A percentile compares a stretch with the other conserved stretches of the same genome.
These are phyloP conservation scores for Kwoniella shivajii DNA, from an alignment of 1,284 basidiomycete genomes.

Conservation along the genomic window DNA sequence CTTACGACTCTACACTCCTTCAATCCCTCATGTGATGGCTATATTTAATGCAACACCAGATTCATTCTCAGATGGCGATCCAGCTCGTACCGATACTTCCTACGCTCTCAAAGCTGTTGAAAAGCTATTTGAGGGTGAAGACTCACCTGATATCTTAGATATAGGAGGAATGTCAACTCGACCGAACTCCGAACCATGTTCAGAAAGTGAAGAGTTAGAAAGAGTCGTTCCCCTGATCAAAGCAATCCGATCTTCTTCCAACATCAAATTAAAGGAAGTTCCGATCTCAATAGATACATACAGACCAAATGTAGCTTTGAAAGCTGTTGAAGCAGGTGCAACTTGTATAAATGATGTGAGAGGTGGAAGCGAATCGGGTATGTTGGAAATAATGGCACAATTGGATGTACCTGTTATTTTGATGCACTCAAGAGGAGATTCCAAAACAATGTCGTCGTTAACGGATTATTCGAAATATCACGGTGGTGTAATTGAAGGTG, in stretches of 20 bases:
- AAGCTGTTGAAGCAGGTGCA: conserved; percentile 78
- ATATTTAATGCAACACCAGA: conserved; percentile 95
- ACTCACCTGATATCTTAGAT: conserved; percentile 72
- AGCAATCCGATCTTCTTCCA: conserved; percentile 42
- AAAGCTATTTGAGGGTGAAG: conserved; percentile 20
- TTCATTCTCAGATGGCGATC: conserved; percentile 90
- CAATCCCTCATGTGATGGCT: conserved; percentile 78
- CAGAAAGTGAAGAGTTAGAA: conserved; percentile 69
- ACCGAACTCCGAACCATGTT: conserved; percentile 69
- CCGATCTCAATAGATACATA: conserved; percentile 93
- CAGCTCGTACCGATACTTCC: conserved; percentile 28
- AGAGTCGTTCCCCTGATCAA: conserved; percentile 74
- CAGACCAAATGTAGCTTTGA: conserved; percentile 76
- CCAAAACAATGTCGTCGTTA: conserved; percentile 60
- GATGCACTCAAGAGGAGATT: conserved; percentile 91
- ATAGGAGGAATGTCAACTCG: conserved; percentile 93
- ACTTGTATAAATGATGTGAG: conserved; percentile 95
- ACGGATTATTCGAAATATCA: conserved; percentile 63
- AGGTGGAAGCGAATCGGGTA: conserved; percentile 64
- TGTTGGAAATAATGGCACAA: conserved; percentile 69
- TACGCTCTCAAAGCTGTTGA: conserved; percentile 35
- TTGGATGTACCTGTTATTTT: conserved; percentile 70
- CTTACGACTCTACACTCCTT: conserved; percentile 53
- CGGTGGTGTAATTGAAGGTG: conserved; percentile 67
- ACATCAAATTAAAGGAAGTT: conserved; percentile 37